These are phyloP conservation scores for Phaeosphaeriaceae sp. DNA, from an alignment of 2,329 filamentous ascomycete species.

Conservation along the genomic window DNA sequence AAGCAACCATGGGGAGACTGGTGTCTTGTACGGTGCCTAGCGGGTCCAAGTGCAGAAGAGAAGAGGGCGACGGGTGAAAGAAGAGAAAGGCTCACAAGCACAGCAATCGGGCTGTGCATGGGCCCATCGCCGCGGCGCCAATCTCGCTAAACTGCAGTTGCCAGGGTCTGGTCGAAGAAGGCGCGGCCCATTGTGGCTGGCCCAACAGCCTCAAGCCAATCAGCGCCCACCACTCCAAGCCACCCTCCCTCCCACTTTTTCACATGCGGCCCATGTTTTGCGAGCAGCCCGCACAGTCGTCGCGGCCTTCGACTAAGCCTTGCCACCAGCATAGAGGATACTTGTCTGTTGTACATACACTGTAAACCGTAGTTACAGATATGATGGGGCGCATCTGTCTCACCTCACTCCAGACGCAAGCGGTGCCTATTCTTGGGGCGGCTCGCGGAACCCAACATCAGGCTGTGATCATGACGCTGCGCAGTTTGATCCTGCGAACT, in stretches of 20 bases:
- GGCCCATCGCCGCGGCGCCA: constrained; percentile 11
- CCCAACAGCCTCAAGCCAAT: neutral
- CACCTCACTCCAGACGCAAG: constrained; percentile 12
- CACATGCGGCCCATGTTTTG: constrained; percentile 14
- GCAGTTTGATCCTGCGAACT: neutral
- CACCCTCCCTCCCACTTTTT: constrained; percentile 2
- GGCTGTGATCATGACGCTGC: neutral
- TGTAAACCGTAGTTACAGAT: neutral
- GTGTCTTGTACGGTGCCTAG: neutral
- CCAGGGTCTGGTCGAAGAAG: constrained; percentile 4
- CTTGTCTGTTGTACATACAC: constrained; percentile 2
- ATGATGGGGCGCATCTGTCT: constrained; percentile 5
- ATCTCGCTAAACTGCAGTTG: constrained; percentile 22
- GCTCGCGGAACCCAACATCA: constrained; percentile 5
- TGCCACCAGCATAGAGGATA: neutral
- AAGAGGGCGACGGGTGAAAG: neutral
- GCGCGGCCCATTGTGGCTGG: neutral
- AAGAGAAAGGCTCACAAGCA: neutral
- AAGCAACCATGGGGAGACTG: neutral
- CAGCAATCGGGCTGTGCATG: constrained; percentile 16
- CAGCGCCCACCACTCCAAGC: neutral
- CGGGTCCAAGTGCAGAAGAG: neutral
- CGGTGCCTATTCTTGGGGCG: constrained; percentile 9
- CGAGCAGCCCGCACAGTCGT: neutral
- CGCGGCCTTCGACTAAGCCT: neutral